Evolutionary conservation across 108 stramenopile genomes (phyloP), one percentile per base, ranked within the genome.

Genomic region (Cylindrotheca fusiformis): DNA sequence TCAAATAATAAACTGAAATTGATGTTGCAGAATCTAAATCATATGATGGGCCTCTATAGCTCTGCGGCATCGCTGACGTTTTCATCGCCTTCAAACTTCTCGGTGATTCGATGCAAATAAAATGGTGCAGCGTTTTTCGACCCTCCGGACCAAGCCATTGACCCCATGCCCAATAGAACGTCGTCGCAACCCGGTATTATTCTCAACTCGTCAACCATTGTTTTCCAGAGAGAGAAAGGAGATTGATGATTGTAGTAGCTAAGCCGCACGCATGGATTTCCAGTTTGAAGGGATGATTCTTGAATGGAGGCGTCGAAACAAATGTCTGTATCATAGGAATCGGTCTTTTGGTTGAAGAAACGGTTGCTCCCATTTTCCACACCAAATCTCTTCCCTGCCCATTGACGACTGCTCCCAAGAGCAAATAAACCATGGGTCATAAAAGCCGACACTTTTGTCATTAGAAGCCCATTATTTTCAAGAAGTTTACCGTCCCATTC

Each of bases 61-160:
- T n/a, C n/a, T n/a, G n/a, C n/a, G n/a, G n/a, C n/a, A n/a, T n/a
- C n/a, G n/a, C n/a, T n/a, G n/a, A n/a, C n/a, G n/a, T n/a, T n/a
- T n/a, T n/a, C n/a, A n/a, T n/a, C n/a, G n/a, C n/a, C n/a, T n/a
- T n/a, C n/a, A n/a, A n/a, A n/a, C n/a, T n/a, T n/a, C n/a, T n/a
- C n/a, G n/a, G n/a, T n/a, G n/a, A n/a, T n/a, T 41, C 20, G 60
- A 50, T 32, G 52, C 21, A 66, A 26, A 47, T 54, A 66, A 56
- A 66, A 66, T 44, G 65, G 65, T 14, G 65, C 52, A 2, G 47
- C 8, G 27, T 61, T 61, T 19, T 3, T 14, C 41, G 25, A 20
- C 23, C 69, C 69, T 17, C 69, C 69, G 1, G 61, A 62, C 69
- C 69, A 70, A 8, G 52, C 69, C 69, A 70, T 63, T 14, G 21